Percentiles rank a stretch among this genome's conserved stretches.
phyloP scores from a whole-genome alignment of 139 green algal species.

The Coelastrella sp. region DNA sequence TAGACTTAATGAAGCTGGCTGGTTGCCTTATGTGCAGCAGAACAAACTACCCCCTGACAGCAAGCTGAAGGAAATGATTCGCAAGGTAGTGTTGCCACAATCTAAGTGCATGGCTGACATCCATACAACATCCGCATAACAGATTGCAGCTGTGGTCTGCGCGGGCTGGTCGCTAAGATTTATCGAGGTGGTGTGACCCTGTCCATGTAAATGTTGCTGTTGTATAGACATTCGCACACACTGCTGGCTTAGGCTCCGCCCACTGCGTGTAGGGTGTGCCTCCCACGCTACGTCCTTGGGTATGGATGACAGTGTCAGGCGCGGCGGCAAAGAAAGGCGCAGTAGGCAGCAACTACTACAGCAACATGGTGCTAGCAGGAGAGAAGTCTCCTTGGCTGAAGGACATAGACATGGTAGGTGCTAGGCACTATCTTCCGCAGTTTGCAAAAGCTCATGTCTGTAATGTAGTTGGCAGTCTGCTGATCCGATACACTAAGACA shows the following conservation, averaged over 20 bases:
- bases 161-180: no score
- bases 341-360: constrained; percentile 69
- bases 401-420: constrained; percentile 73
- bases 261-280: constrained; percentile 62
- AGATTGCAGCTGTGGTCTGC: no score
- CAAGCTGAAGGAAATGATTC: constrained; percentile 68
- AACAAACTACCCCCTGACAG: constrained; percentile 51
- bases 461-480: no score
- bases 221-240: no score
- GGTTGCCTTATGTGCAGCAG: constrained; percentile 54
- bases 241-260: no score
- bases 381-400: constrained; percentile 55
- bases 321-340: constrained; percentile 53
- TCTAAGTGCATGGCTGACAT: no score
- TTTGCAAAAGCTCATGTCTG: no score
- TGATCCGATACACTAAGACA: no score
- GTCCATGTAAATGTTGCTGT: no score
- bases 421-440: no score
- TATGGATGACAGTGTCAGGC: constrained; percentile 70
- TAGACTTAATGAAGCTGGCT: constrained; percentile 7
- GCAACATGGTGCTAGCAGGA: constrained; percentile 61
- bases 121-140: no score
- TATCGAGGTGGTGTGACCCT: no score
- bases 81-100: constrained; percentile 45
- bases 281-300: constrained; percentile 63